Evolutionary conservation across 148 eudicot species (phyloP), one percentile per base, ranked within the genome.

Genomic region (Silene latifolia): DNA sequence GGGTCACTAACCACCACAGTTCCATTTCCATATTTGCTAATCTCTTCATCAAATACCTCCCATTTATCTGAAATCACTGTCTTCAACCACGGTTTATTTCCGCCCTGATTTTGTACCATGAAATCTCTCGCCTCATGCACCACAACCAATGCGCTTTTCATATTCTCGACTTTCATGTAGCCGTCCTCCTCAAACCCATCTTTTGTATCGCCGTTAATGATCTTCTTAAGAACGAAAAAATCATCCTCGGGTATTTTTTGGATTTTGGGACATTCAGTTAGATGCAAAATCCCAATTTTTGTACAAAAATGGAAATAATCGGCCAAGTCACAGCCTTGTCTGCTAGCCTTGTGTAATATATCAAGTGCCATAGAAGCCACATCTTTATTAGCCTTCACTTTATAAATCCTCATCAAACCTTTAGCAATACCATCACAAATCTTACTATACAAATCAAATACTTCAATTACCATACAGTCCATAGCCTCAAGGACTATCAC

Each of bases 391-490:
- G 69, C 84, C 4, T 82, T 74, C 15, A 73, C 70, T 11, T 69
- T 73, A 47, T 82, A 79, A 46, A 95, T 83, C 70, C 76, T 79
- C 44, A 83, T 20, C 56, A 90, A 70, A 54, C 84, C 84, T 7
- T 73, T 75, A 0, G 93, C 86, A 51, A 88, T 84, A 25, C 88
- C 92, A 17, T 82, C 79, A 60, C 97, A 90, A 11, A 90, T 89
- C 71, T 80, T 81, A 77, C 93, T 83, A 58, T 92, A 92, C 20
- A 87, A 63, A 56, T 86, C 90, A 18, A 86, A 92, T 0, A 92
- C 77, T 76, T 95, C 97, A 4, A 89, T 85, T 17, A 92, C 42
- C 46, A 90, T 72, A 58, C 96, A 85, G 54, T 95, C 93, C 92
- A 95, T 92, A 6, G 88, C 97, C 46, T 95, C 93, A 4, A 83